phyloP scores from a whole-genome alignment of 2,329 filamentous ascomycete species.

The Colletotrichum paranaense region DNA sequence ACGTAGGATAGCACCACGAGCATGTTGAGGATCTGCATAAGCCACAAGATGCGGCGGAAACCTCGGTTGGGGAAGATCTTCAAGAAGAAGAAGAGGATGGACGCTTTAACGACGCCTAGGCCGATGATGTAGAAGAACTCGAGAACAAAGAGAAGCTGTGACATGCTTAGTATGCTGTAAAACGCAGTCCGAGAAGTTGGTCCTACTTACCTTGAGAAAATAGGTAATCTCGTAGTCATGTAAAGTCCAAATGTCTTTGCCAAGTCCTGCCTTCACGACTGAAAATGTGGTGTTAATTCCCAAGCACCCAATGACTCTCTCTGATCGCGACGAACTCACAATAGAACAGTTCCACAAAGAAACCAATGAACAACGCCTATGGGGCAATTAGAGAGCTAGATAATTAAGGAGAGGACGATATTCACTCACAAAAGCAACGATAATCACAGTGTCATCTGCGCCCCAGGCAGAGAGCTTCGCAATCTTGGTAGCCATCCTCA shows the following conservation, averaged over 20 bases:
- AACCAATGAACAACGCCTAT: background rate
- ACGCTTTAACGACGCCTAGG: background rate
- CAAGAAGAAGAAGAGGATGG: constrained; percentile 14
- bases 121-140: background rate
- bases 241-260: constrained; percentile 51
- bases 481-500: constrained; percentile 2
- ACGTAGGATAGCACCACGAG: background rate
- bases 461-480: constrained; percentile 11
- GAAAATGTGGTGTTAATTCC: constrained; percentile 35
- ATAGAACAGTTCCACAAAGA: background rate
- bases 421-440: background rate
- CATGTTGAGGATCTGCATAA: background rate
- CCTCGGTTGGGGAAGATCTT: background rate
- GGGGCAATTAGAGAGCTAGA: too few species aligned
- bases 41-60: background rate
- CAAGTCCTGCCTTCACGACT: constrained; percentile 44
- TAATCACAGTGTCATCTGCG: background rate
- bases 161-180: too few species aligned
- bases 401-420: fast-evolving
- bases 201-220: constrained; percentile 42
- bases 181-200: too few species aligned
- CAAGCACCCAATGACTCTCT: too few species aligned
- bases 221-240: constrained; percentile 39
- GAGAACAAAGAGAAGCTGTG: background rate
- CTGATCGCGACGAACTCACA: background rate